A percentile compares a stretch with the other conserved stretches of the same genome.
Conservation (phyloP, 192 early-diverging fungal species). For the Backusella australiensis region DNA sequence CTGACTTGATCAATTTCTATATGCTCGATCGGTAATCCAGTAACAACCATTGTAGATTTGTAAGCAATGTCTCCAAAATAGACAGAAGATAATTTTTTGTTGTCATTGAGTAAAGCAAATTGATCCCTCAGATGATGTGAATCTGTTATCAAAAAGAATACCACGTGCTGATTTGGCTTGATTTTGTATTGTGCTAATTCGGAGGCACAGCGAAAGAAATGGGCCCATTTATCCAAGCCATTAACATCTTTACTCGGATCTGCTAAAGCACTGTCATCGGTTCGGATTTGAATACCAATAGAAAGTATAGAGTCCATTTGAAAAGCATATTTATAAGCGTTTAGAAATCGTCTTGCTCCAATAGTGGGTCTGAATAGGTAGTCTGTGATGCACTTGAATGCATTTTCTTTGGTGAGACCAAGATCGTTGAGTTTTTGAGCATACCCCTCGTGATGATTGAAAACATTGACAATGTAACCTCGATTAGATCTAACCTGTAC, state of each 20-base stretch:
- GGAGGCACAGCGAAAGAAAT: constrained; percentile 42
- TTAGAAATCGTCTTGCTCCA: constrained; percentile 30
- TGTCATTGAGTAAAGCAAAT: constrained; percentile 30
- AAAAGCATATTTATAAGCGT: constrained; percentile 34
- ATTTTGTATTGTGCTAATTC: constrained; percentile 31
- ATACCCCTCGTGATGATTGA: constrained; percentile 31
- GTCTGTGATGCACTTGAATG: constrained; percentile 42
- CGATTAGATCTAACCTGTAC: constrained; percentile 40
- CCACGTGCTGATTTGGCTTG: constrained; percentile 19
- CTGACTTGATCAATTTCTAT: constrained; percentile 36
- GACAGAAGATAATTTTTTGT: background rate
- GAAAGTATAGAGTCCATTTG: constrained; percentile 35
- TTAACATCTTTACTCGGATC: constrained; percentile 33
- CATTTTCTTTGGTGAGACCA: constrained; percentile 37
- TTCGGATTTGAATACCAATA: constrained; percentile 44
- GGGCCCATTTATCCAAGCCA: constrained; percentile 29
- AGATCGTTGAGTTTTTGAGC: constrained; percentile 22
- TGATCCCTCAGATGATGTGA: constrained; percentile 38
- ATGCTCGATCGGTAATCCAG: constrained; percentile 42
- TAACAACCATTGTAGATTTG: constrained; percentile 25
- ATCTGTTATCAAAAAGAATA: constrained; percentile 46
- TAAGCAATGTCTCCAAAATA: constrained; percentile 19
- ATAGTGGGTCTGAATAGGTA: constrained; percentile 41
- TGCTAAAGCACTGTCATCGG: constrained; percentile 36
- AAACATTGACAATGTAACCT: constrained; percentile 39